A percentile compares a stretch with the other conserved stretches of the same genome.
Evolutionary conservation across 306 rosid genomes (phyloP).

Genomic region (Canavalia ensiformis): DNA sequence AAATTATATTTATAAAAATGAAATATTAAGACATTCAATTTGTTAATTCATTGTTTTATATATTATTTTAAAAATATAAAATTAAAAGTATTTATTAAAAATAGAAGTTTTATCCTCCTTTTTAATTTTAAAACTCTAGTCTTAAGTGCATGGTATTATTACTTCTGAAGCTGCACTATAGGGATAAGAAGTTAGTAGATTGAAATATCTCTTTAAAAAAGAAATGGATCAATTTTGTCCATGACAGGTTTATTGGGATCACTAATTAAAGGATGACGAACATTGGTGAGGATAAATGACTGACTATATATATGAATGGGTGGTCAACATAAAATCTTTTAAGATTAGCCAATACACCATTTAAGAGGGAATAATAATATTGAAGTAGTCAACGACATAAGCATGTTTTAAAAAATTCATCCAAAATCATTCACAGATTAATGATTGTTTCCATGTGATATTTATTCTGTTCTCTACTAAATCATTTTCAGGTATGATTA

Average conservation of each 20-base stretch:
- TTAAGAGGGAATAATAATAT: slow-evolving; percentile 1
- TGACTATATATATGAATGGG: neutral
- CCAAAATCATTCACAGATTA: slow-evolving; percentile 28
- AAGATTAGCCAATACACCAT: slow-evolving; percentile 3
- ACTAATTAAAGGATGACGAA: no score
- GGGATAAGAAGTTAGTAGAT: no score
- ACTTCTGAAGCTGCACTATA: no score
- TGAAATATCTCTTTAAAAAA: neutral
- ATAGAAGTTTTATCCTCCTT: no score
- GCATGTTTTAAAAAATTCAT: slow-evolving; percentile 6
- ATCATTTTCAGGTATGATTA: slow-evolving; percentile 20
- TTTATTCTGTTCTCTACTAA: slow-evolving; percentile 10
- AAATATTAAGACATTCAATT: no score
- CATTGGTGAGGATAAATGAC: slow-evolving; percentile 27
- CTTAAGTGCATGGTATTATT: no score
- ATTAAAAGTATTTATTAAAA: no score
- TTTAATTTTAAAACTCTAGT: no score
- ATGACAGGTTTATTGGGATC: neutral
- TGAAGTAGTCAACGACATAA: slow-evolving; percentile 41
- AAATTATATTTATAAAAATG: no score
- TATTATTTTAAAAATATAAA: no score
- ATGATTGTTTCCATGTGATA: slow-evolving; percentile 31
- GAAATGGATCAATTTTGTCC: neutral
- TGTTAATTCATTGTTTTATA: no score
- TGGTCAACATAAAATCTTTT: slow-evolving; percentile 22